Base-by-base conservation (phyloP, 495 filamentous ascomycete species). In the Tuber umbilicatum region DNA sequence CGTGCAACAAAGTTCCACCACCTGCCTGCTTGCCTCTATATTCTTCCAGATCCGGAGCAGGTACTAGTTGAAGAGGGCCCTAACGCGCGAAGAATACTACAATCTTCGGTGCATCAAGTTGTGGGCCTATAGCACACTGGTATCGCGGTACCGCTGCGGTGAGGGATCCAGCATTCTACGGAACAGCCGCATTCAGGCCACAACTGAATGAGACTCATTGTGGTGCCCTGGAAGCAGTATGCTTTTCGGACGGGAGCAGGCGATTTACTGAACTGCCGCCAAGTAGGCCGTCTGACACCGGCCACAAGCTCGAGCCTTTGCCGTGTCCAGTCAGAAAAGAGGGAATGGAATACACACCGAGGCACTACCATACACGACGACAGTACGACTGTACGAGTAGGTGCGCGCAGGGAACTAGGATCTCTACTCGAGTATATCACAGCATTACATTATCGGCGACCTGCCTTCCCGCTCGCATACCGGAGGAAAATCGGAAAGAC, bases 281-380 rank as follows among this genome's bases (percentile, higher is more conserved):
- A 78, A 78, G 76, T 35, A 68, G 42, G 68, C 75, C 69, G 77
- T 78, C 75, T 79, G 77, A 79, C 77, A 79, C 72, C 75, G 75
- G 77, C 75, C 74, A 70, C 75, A 69, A 78, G 50, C 50, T 60
- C 27, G 50, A 31, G 69, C 77, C 72, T 79, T 72, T 78, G 69
- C 72, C 78, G 70, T 69, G 40, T 72, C 69, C 72, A 74, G 41
- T 78, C 39, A 78, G 41, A 74, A 78, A 74, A 78, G 78, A 78
- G 50, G 75, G 74, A 78, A 70, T 72, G 40, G 76, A 78, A 78
- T 69, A 60, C 50, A 60, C 12, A 78, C 77, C 68, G 72, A 16
- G 68, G 23, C 42, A 77, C 70, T 69, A 70, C 69, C 42, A 17
- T 45, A 19, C 42, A 45, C 42, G 42, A 69, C 69, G 69, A 70